Evolutionary conservation across 2,329 filamentous ascomycete genomes (phyloP), one percentile per base, ranked within the genome.

Genomic region (Fusarium virguliforme): DNA sequence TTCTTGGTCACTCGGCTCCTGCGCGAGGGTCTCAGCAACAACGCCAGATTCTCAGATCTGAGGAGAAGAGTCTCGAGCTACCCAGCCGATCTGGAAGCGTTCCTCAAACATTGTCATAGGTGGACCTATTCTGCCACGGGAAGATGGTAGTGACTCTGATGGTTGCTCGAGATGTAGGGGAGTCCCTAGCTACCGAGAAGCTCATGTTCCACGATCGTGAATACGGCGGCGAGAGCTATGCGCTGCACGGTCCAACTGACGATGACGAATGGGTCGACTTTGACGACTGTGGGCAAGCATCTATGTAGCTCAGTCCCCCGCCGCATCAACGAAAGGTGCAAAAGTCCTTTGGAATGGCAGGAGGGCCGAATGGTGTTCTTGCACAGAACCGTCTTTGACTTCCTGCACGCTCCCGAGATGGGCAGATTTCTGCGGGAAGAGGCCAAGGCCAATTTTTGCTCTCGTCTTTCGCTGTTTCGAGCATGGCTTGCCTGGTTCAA

Each of bases 1-100:
- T 67, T 74, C n/a, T 26, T 75, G 0, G 70, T 65, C 5, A 66
- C 64, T 2, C 51, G 40, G 5, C 56, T 51, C 3, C 51, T 75
- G 1, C 30, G 61, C 4, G 38, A 62, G 1, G 67, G 64, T 0
- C 50, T 68, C 1, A 38, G 32, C 0, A 61, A 66, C 6, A 41
- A 50, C 2, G 63, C 68, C 10, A 67, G 10, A 0, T 18, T 62
- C 3, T 8, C 34, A 3, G 68, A 69, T 24, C 56, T 72, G 0
- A n/a, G 22, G 8, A 32, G 18, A 12, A 56, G 64, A 4, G 32
- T 73, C 1, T 34, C 53, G 1, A 46, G 59, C 6, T n/a, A 65
- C 8, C 71, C 72, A 0, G 18, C 24, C 5, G 65, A 72, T 8
- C n/a, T 76, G 3, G 41, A 58, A 12, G 4, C 28, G 1, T 65